A percentile compares a stretch with the other conserved stretches of the same genome.
Evolutionary conservation across 2,329 filamentous ascomycete species (phyloP).

Genomic region (Verticillium klebahnii): DNA sequence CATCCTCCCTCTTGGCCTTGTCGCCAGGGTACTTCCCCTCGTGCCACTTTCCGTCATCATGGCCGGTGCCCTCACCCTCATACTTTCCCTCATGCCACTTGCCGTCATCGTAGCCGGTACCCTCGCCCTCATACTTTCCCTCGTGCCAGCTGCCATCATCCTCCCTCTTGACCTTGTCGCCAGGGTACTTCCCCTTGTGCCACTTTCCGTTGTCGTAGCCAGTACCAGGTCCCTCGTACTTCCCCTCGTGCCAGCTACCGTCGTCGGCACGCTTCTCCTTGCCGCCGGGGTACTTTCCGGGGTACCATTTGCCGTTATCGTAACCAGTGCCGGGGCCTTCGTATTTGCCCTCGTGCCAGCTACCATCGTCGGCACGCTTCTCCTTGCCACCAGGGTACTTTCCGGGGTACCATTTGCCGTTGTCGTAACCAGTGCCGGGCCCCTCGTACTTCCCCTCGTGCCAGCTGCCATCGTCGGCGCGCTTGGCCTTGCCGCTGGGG

Average conservation of each 20-base stretch:
- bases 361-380: constrained; percentile 6
- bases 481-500: constrained; percentile 2
- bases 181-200: constrained; percentile 4
- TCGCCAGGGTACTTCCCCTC: constrained; percentile 2
- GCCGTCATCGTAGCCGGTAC: constrained; percentile 5
- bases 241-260: background rate
- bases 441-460: constrained; percentile 6
- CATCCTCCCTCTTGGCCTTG: background rate
- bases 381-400: constrained; percentile 6
- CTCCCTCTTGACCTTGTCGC: background rate
- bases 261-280: constrained; percentile 1
- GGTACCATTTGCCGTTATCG: constrained; percentile 8
- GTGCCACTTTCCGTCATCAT: constrained; percentile 7
- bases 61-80: constrained; percentile 1
- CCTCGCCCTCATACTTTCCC: constrained; percentile 4
- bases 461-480: background rate
- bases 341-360: constrained; percentile 8
- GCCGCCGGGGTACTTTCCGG: constrained; percentile 5
- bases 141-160: background rate
- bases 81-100: constrained; percentile 8
- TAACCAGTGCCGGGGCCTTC: constrained; percentile 5
- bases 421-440: constrained; percentile 4
- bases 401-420: constrained; percentile 7
- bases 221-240: constrained; percentile 6
- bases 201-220: constrained; percentile 9